Evolutionary conservation across 1,284 basidiomycete genomes (phyloP).

Genomic region (Irpex sp.): DNA sequence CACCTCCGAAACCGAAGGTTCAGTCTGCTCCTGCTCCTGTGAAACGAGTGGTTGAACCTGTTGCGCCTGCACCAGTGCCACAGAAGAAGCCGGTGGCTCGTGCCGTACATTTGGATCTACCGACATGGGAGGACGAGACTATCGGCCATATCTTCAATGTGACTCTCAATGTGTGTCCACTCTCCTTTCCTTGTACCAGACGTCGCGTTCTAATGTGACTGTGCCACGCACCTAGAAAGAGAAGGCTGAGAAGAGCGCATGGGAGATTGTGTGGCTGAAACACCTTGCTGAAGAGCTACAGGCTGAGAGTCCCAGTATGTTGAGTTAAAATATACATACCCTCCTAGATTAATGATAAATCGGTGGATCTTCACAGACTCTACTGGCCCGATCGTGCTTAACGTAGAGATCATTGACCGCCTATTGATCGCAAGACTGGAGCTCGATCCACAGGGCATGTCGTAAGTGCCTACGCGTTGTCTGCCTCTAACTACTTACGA

Average conservation of each 20-base stretch:
- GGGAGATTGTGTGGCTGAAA: constrained; percentile 83
- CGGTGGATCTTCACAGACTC: neutral
- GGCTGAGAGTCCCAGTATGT: constrained; percentile 58
- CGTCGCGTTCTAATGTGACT: neutral
- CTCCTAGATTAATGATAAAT: too few relatives aligned
- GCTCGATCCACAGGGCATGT: constrained; percentile 69
- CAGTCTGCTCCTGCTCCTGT: constrained; percentile 12
- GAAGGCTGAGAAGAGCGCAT: constrained; percentile 63
- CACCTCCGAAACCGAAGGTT: constrained; percentile 15
- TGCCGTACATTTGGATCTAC: constrained; percentile 47
- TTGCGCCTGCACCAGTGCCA: constrained; percentile 24
- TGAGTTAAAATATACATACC: neutral
- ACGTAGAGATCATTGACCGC: constrained; percentile 64
- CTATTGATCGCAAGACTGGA: constrained; percentile 86
- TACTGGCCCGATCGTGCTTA: constrained; percentile 32
- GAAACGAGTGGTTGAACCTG: constrained; percentile 27
- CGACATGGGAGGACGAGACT: constrained; percentile 69
- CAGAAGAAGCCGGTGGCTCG: constrained; percentile 42
- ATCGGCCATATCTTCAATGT: constrained; percentile 69
- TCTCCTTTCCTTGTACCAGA: too few relatives aligned
- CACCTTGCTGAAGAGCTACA: constrained; percentile 65
- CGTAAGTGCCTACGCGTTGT: constrained; percentile 40
- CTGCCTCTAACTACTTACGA: neutral
- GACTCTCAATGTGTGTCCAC: constrained; percentile 60
- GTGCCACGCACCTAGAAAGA: constrained; percentile 44